Base-by-base conservation (phyloP, 129 eudicot genomes). In the Helichrysum umbraculigerum region DNA sequence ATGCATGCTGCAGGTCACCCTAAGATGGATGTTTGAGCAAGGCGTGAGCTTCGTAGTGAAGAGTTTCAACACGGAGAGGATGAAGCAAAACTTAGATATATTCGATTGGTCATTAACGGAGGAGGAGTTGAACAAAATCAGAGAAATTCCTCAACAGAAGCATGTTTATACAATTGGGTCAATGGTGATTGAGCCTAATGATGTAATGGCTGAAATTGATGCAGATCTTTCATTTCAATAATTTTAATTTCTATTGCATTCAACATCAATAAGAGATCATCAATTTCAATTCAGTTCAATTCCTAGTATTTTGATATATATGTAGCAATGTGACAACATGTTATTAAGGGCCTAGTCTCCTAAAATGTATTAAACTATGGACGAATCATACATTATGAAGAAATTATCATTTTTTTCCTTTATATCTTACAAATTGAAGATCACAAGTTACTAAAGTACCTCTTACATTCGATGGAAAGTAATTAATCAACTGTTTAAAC, bases 1-100 rank as follows among this genome's bases (percentile, higher is more conserved):
- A 25, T 25, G 28, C 28, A 1, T 0, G 28, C 28, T 25, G 66
- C 79, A 86, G 87, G 64, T 86, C 56, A 72, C 88, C 8, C 32
- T 87, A 70, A 70, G 91, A 70, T 87, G 91, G 91, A 81, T 79
- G 10, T 81, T 78, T 72, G 86, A 87, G 69, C 88, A 87, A 75
- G 91, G 86, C 52, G 91, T 76, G 29, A 79, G 84, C 68, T 56
- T 87, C 7, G 75, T 78, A 42, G 66, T 82, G 20, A 87, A 84
- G 65, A 87, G 91, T 82, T 84, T 70, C 47, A 81, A 78, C 81
- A 72, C 54, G 16, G 81, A 81, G 56, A 71, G 91, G 60, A 87
- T 84, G 91, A 71, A 29, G 44, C 74, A 87, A 56, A 87, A 87
- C 68, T 57, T 87, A 7, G 68, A 76, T n/a, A 84, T 87, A n/a